Base-by-base conservation (phyloP, 495 filamentous ascomycete genomes). In the Daldinia caldariorum region DNA sequence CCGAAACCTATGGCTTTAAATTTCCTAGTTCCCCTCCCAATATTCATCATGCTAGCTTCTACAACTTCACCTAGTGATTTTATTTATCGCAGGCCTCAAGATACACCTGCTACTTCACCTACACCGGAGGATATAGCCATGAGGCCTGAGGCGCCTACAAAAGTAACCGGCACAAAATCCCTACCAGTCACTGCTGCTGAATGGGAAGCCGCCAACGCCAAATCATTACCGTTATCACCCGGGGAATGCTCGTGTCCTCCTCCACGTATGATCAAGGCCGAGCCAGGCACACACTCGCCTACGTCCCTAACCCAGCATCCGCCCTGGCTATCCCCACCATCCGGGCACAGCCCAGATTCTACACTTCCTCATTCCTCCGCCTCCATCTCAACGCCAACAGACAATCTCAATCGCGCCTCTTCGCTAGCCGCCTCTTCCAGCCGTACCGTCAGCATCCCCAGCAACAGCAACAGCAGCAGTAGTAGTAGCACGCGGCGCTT, bases 51-150 rank as follows among this genome's bases (percentile, higher is more conserved):
- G 63, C 45, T 18, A 58, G 26, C 64, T 53, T 43, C n/a, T 41
- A 63, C 14, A 41, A 63, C 45, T 59, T 74, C 70, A 16, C 70
- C 74, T 22, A 77, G 70, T 58, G 50, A 67, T 14, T 75, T 75
- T 68, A 77, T 77, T n/a, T 74, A 74, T 37, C 34, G 47, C 5
- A 47, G 47, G 29, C n/a, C 18, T 61, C 51, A 20, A 58, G 14
- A 4, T 51, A 53, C 43, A 37, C 49, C 29, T 51, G 22, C 18
- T 16, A 8, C 6, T 34, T 34, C 37, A 22, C 29, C 63, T n/a
- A 39, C 22, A 1, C 32, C 1, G 16, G 49, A 50, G 3, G 7
- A 59, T 22, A 14, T 12, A 16, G 31, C 26, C 10, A 66, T 70
- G 62, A 56, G 60, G 4, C 20, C 29, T 43, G 34, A 20, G 3